Evolutionary conservation across 2,329 filamentous ascomycete species (phyloP).

Genomic region (Fusarium domesticum): DNA sequence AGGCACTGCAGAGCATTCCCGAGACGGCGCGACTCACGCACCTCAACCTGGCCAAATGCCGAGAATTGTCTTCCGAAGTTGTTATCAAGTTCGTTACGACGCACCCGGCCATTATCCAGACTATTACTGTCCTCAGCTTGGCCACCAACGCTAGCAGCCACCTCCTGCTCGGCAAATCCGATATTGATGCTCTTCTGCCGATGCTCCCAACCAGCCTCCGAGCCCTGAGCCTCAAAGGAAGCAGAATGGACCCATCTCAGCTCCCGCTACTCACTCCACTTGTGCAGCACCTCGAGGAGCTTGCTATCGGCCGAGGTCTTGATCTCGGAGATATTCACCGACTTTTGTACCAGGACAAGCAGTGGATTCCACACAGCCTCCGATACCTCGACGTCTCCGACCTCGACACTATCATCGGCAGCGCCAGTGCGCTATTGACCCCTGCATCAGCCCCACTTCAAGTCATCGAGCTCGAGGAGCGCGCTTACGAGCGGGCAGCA

Average conservation of each 20-base stretch:
- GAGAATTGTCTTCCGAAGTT: constrained; percentile 60
- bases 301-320: constrained; percentile 68
- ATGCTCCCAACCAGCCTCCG: constrained; percentile 63
- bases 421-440: constrained; percentile 59
- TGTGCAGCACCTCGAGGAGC: constrained; percentile 69
- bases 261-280: constrained; percentile 61
- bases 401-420: constrained; percentile 52
- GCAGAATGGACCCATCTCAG: constrained; percentile 64
- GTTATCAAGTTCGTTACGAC: constrained; percentile 69
- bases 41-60: constrained; percentile 75
- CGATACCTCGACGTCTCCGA: constrained; percentile 77
- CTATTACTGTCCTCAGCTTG: constrained; percentile 69
- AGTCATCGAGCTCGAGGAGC: constrained; percentile 71
- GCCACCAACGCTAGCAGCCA: constrained; percentile 69
- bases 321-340: constrained; percentile 62
- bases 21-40: constrained; percentile 71
- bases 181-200: constrained; percentile 64
- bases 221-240: constrained; percentile 74
- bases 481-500: constrained; percentile 61
- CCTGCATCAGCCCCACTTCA: constrained; percentile 64
- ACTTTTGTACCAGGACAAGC: constrained; percentile 55
- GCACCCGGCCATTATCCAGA: constrained; percentile 64
- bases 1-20: constrained; percentile 67
- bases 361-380: constrained; percentile 53
- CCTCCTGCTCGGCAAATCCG: constrained; percentile 64